Conservation (phyloP, 163 green algal genomes). For the Scenedesmus sp. region DNA sequence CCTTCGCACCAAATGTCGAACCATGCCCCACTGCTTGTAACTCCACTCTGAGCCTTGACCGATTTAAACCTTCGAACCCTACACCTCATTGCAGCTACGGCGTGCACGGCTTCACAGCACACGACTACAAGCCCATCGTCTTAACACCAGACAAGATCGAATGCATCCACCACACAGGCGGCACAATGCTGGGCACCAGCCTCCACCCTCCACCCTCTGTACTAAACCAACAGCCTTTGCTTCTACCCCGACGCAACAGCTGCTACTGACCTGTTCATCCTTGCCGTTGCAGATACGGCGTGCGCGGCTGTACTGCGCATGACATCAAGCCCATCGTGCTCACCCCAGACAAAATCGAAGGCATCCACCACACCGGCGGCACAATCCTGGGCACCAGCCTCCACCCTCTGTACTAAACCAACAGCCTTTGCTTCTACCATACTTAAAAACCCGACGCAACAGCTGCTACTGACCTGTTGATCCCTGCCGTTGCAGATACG, state of each 20-base stretch:
- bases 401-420: no score
- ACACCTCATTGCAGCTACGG: slow-evolving; percentile 74
- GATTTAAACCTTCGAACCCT: no score
- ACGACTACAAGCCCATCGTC: slow-evolving; percentile 84
- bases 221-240: not conserved
- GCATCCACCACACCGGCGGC: slow-evolving; percentile 93
- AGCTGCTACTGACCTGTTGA: slow-evolving; percentile 74
- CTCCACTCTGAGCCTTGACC: no score
- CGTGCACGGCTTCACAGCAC: slow-evolving; percentile 91
- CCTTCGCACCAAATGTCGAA: no score
- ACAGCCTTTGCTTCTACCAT: slow-evolving; percentile 49
- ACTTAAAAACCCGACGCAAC: slow-evolving; percentile 64
- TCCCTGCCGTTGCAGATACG: slow-evolving; percentile 81
- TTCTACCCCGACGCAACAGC: slow-evolving; percentile 71
- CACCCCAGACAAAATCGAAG: slow-evolving; percentile 79
- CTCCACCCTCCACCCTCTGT: no score
- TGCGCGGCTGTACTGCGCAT: slow-evolving; percentile 91
- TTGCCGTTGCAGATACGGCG: slow-evolving; percentile 84
- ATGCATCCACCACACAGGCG: slow-evolving; percentile 93
- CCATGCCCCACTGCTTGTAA: no score
- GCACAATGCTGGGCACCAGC: slow-evolving; percentile 90
- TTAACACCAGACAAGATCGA: slow-evolving; percentile 83
- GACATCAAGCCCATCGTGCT: slow-evolving; percentile 91
- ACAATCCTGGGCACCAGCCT: slow-evolving; percentile 88
- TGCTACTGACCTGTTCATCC: slow-evolving; percentile 69